Evolutionary conservation across 345 rosid genomes (phyloP), one percentile per base, ranked within the genome.

Genomic region (Salix exigua): DNA sequence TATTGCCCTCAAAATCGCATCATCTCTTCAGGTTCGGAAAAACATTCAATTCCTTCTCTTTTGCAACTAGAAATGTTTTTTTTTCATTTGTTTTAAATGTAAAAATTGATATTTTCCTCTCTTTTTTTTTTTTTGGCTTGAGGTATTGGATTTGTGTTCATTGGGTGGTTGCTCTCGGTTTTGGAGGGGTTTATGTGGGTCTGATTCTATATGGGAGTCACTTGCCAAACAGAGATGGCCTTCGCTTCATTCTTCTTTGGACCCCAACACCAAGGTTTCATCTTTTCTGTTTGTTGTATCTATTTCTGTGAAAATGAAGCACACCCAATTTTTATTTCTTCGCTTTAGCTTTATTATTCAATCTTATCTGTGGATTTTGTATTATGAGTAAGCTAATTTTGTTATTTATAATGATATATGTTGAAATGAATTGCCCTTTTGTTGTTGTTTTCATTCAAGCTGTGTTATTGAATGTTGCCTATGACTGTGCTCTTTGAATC

Each of bases 131-230:
- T 72, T 13, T 1, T 55, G 38, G 68, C 28, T 37, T 37, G 38
- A 91, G 96, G 89, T 79, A 51, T 66, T 58, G 61, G 97, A 90
- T 83, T 78, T 94, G 71, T 89, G 92, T 37, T 80, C 88, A 37
- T 78, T 92, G 70, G 89, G 92, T 30, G 73, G 89, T 79, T 94
- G 97, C 80, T 89, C 94, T 70, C 87, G 77, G 73, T 86, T 86
- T 74, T 94, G 94, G 96, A 89, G 91, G 77, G 84, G 88, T 70
- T 64, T 88, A 5, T 92, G 96, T 53, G 62, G 75, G 68, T 89
- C 92, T 53, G 93, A 92, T 79, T 81, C 71, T 78, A 76, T 90
- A 55, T 94, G 98, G 97, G 92, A 89, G 70, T 77, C 89, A 42
- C 80, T 90, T 68, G 67, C 83, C 79, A 80, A 75, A 64, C 63